Conservation (phyloP, 2,329 filamentous ascomycete genomes). For the Clathrospora elynae region DNA sequence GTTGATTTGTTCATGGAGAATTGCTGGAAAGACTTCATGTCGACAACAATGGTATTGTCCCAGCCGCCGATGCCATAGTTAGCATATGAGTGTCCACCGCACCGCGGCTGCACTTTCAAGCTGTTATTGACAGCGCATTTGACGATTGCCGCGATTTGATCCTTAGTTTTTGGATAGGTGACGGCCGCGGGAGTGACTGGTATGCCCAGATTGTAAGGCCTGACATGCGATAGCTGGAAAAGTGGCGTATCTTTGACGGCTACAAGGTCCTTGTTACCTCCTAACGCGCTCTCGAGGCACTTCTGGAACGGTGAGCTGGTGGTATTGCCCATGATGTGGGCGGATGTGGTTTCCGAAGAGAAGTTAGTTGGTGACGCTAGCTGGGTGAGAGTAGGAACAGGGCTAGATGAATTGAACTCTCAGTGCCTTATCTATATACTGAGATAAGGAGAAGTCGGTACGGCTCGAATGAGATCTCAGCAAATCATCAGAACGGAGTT, state of each 20-base stretch:
- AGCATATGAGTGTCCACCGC: constrained; percentile 68
- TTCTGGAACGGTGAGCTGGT: constrained; percentile 34
- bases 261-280: constrained; percentile 29
- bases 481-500: too few relatives aligned
- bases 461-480: too few relatives aligned
- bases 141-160: constrained; percentile 62
- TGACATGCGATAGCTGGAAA: constrained; percentile 41
- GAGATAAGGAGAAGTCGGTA: too few relatives aligned
- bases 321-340: constrained; percentile 37
- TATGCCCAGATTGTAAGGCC: constrained; percentile 47
- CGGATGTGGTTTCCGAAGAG: not conserved
- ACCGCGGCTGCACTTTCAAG: constrained; percentile 64
- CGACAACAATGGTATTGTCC: constrained; percentile 56
- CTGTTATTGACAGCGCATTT: constrained; percentile 61
- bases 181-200: constrained; percentile 58
- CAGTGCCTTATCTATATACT: too few relatives aligned
- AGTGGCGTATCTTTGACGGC: constrained; percentile 32
- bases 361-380: too few relatives aligned
- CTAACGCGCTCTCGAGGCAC: constrained; percentile 38
- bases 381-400: too few relatives aligned
- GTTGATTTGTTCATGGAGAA: constrained; percentile 53
- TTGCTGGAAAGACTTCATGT: constrained; percentile 55
- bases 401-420: too few relatives aligned
- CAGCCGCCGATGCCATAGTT: constrained; percentile 56
- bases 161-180: constrained; percentile 58